These are phyloP conservation scores for Pholiota adiposa DNA, from an alignment of 1,284 basidiomycete genomes.

Conservation along the genomic window DNA sequence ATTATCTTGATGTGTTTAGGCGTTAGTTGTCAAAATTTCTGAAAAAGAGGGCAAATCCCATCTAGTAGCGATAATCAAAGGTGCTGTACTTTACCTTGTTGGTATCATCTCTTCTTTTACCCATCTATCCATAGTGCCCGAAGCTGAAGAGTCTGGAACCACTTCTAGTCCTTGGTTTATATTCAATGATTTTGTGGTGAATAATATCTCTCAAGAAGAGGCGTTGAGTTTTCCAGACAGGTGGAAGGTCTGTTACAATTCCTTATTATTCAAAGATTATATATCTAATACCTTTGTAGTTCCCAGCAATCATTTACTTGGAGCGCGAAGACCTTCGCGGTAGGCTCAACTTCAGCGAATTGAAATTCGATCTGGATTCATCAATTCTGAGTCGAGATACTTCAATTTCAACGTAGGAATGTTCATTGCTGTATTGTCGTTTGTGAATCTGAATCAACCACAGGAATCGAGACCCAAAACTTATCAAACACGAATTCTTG, in stretches of 20 bases:
- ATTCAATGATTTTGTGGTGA: conserved; percentile 97
- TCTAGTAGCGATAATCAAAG: conserved; percentile 88
- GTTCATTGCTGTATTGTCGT: not conserved
- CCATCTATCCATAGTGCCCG: conserved; percentile 55
- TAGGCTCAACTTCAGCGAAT: conserved; percentile 63
- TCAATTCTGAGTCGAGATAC: conserved; percentile 86
- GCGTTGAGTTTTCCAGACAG: conserved; percentile 85
- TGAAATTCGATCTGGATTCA: conserved; percentile 75
- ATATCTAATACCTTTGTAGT: conserved; percentile 44
- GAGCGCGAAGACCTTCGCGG: conserved; percentile 73
- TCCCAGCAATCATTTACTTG: conserved; percentile 88
- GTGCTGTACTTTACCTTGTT: too few relatives aligned
- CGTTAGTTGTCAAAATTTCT: conserved; percentile 85
- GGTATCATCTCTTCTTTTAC: not conserved
- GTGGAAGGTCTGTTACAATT: conserved; percentile 84
- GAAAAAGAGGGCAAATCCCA: conserved; percentile 81
- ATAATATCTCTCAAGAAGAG: conserved; percentile 83
- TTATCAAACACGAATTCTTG: conserved; percentile 82
- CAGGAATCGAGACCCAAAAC: conserved; percentile 75
- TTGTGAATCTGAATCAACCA: conserved; percentile 4
- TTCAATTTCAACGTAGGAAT: conserved; percentile 80
- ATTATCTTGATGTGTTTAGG: conserved; percentile 41
- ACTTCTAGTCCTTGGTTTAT: conserved; percentile 81
- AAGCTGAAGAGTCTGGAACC: conserved; percentile 52
- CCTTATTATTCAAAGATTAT: conserved; percentile 5